Base-by-base conservation (phyloP, 2,329 filamentous ascomycete genomes). In the Bipolaris oryzae region DNA sequence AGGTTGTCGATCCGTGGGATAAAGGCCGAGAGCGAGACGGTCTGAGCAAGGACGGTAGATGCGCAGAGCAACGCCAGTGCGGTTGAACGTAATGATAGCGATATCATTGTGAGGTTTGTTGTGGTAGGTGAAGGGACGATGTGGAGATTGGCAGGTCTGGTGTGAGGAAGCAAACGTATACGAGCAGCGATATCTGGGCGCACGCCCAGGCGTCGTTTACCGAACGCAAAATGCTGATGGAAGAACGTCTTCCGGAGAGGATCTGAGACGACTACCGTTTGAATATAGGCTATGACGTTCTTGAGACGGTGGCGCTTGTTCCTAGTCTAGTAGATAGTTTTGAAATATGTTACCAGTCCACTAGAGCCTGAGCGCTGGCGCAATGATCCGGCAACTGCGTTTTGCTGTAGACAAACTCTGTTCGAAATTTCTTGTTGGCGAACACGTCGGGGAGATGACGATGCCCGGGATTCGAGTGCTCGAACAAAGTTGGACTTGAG, bases 11-110 rank as follows among this genome's bases (percentile, higher is more conserved):
- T 72, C 35, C 74, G 72, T 18, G 79, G 79, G 1, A 73, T 74
- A 65, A 82, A 82, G 66, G 79, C 77, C 25, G 75, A 68, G 35
- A 82, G 78, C 20, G 76, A 75, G 38, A 80, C 55, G 33, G 34
- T 77, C n/a, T 78, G 59, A 39, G 69, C 63, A 23, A 64, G 50
- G 11, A 65, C 60, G 23, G 69, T 53, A 44, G 53, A 61, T 41
- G 61, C 59, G 51, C 69, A 53, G 31, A 65, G 51, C 21, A 76
- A 63, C 45, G 52, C 58, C 45, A 68, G 42, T 42, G 71, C 58
- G 42, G 66, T 54, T 54, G 55, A 33, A 33, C 62, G 60, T 35
- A 63, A 46, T 45, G 62, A 60, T 37, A 58, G 33, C 48, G 44
- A 39, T 46, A 58, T 61, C 72, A 74, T 74, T 13, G 57, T 66